These are phyloP conservation scores for Backusella tarrabulga DNA, from an alignment of 192 early-diverging fungal species.

Conservation along the genomic window DNA sequence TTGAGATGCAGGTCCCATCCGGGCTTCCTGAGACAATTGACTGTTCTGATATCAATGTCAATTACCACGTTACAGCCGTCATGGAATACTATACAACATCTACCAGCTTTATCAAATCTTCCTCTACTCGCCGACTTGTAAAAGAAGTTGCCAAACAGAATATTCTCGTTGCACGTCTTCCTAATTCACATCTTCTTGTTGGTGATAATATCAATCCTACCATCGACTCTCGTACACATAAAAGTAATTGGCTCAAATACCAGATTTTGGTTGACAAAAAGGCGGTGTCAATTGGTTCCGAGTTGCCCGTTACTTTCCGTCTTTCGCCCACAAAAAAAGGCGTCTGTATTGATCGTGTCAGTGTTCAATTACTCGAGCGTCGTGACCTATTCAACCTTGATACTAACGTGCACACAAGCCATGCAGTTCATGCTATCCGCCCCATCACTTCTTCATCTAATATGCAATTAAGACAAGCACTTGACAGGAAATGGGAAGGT, in stretches of 20 bases:
- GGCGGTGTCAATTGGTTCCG: neutral
- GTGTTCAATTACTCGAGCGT: slow-evolving; percentile 1
- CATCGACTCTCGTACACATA: slow-evolving; percentile 7
- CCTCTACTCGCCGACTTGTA: neutral
- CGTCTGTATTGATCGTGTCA: neutral
- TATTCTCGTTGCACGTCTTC: slow-evolving; percentile 1
- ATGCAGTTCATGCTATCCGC: neutral
- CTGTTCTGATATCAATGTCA: neutral
- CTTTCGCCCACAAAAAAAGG: neutral
- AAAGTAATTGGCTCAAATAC: neutral
- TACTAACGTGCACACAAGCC: neutral
- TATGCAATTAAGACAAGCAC: neutral
- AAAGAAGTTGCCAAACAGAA: neutral
- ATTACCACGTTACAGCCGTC: neutral
- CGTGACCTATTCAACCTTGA: neutral
- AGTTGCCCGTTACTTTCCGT: neutral
- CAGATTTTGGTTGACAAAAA: slow-evolving; percentile 7
- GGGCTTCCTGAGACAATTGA: slow-evolving; percentile 8
- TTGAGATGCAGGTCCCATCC: slow-evolving; percentile 11
- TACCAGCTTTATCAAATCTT: neutral
- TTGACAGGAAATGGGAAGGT: neutral
- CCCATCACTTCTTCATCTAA: neutral
- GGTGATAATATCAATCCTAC: neutral
- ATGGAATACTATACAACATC: neutral
- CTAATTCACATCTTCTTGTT: neutral